Percentiles rank a stretch among this genome's conserved stretches.
Conservation (phyloP, 176 grass and related monocot species). For the Oryza officinalis region DNA sequence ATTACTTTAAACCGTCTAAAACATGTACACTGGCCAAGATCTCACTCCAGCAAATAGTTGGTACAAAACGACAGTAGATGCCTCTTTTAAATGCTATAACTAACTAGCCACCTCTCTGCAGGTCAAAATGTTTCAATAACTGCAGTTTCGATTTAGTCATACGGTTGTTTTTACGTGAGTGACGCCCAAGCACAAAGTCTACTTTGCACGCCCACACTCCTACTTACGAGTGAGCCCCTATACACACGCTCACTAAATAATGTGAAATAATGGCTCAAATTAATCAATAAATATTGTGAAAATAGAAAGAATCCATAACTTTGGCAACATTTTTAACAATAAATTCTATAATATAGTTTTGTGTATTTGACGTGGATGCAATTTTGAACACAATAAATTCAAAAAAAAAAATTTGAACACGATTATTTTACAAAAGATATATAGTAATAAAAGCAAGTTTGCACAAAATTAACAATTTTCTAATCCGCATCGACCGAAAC, state of each 20-base stretch:
- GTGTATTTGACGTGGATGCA: neutral
- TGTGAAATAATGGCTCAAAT: neutral
- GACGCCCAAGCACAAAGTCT: too few relatives aligned
- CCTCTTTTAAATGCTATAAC: neutral
- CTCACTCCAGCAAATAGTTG: neutral
- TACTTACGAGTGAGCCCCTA: too few relatives aligned
- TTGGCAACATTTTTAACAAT: neutral
- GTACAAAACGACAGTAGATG: neutral
- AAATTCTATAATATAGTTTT: neutral
- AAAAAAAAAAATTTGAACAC: too few relatives aligned
- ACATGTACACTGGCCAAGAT: neutral
- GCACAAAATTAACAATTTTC: neutral
- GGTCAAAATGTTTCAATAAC: neutral
- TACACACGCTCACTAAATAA: neutral
- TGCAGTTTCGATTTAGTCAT: neutral
- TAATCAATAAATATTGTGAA: neutral
- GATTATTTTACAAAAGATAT: neutral
- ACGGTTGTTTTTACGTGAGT: too few relatives aligned
- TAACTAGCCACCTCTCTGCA: neutral
- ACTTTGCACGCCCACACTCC: too few relatives aligned
- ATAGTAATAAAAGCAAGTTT: neutral
- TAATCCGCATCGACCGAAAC: neutral
- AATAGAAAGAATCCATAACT: neutral
- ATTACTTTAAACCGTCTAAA: neutral
- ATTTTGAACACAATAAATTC: neutral